phyloP scores from a whole-genome alignment of 805 yeast genomes.

The Wickerhamiella dianesei region DNA sequence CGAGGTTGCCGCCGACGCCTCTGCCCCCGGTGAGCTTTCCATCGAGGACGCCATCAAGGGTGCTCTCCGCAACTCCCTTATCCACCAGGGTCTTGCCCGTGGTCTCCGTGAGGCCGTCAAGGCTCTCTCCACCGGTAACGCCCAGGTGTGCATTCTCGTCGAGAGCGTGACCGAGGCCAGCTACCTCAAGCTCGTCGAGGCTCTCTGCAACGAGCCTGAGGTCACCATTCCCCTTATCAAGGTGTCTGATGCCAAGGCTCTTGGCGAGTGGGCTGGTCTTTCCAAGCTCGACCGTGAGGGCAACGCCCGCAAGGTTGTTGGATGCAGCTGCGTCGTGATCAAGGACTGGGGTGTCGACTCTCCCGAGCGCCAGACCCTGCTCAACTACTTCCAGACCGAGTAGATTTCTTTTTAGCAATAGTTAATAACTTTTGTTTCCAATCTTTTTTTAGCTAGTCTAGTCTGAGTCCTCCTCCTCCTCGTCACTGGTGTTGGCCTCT shows the following conservation, averaged over 20 bases:
- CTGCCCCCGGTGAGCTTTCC: slow-evolving; percentile 78
- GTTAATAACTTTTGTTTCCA: neutral
- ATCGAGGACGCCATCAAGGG: slow-evolving; percentile 97
- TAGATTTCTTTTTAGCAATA: slow-evolving; percentile 25
- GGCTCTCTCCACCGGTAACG: slow-evolving; percentile 96
- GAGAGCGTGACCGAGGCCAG: slow-evolving; percentile 97
- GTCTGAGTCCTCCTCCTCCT: neutral
- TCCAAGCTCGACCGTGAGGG: slow-evolving; percentile 99
- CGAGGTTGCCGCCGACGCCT: slow-evolving; percentile 65
- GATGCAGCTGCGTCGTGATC: slow-evolving; percentile 98
- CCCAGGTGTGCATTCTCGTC: slow-evolving; percentile 92
- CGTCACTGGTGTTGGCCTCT: slow-evolving; percentile 3
- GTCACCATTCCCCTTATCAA: slow-evolving; percentile 94
- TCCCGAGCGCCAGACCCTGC: slow-evolving; percentile 88
- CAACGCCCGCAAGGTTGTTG: slow-evolving; percentile 99
- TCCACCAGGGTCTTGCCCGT: slow-evolving; percentile 98
- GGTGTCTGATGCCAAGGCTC: slow-evolving; percentile 98
- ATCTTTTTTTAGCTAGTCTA: neutral
- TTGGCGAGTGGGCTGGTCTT: slow-evolving; percentile 99
- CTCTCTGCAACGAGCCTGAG: slow-evolving; percentile 96
- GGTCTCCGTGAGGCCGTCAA: slow-evolving; percentile 99
- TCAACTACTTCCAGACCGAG: slow-evolving; percentile 90
- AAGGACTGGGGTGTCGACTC: slow-evolving; percentile 99
- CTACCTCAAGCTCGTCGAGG: slow-evolving; percentile 95
- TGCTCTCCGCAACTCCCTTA: slow-evolving; percentile 93